These are phyloP conservation scores for Vitis rupestris DNA, from an alignment of 164 flowering plant species.

Conservation along the genomic window DNA sequence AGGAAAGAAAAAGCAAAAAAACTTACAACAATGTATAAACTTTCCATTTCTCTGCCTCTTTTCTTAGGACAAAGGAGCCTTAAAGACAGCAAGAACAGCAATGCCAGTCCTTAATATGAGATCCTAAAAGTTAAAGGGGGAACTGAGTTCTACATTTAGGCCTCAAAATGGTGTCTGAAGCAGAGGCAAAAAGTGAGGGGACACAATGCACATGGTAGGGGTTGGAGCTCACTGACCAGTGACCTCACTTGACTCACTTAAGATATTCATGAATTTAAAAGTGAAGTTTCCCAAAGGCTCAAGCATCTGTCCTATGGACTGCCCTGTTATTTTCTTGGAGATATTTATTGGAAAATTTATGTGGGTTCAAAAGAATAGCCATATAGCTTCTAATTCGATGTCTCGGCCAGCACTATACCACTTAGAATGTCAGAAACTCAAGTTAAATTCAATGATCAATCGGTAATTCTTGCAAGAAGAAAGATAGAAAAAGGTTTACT, in stretches of 20 bases:
- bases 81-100: background rate
- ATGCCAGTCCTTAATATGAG: background rate
- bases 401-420: no score
- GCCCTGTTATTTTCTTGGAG: background rate
- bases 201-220: constrained; percentile 7
- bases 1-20: no score
- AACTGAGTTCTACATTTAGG: background rate
- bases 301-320: background rate
- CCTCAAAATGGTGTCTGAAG: background rate
- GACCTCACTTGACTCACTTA: background rate
- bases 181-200: background rate
- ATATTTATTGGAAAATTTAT: no score
- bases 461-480: no score
- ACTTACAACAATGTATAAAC: background rate
- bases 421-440: no score
- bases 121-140: background rate
- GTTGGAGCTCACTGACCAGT: background rate
- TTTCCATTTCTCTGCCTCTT: background rate
- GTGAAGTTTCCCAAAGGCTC: background rate
- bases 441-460: no score
- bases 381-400: no score
- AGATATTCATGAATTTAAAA: constrained; percentile 1
- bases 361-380: no score
- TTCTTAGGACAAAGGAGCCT: background rate
- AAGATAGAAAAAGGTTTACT: no score